Conservation (phyloP, 2,329 filamentous ascomycete species). For the Dryadomyces quercus-mongolicae region DNA sequence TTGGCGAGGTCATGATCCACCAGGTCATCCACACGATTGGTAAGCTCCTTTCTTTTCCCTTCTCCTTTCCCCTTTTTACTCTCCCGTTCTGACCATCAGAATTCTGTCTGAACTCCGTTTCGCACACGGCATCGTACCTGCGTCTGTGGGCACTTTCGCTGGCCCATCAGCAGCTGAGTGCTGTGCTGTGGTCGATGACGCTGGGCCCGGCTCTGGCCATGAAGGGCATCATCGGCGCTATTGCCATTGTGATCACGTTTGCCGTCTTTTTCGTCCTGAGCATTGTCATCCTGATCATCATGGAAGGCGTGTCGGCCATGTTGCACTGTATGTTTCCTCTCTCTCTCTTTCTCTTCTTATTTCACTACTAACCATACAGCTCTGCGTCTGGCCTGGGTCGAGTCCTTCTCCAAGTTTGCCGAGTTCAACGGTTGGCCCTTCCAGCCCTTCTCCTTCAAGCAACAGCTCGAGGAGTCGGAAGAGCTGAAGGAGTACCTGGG, state of each 20-base stretch:
- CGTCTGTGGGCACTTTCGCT: constrained; percentile 96
- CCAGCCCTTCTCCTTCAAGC: constrained; percentile 77
- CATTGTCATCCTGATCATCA: constrained; percentile 62
- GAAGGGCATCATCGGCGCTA: constrained; percentile 55
- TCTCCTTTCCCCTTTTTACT: no score
- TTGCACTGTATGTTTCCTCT: constrained; percentile 44
- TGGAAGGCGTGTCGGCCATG: constrained; percentile 96
- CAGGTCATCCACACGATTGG: constrained; percentile 98
- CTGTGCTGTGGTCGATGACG: constrained; percentile 96
- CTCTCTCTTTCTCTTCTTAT: background rate
- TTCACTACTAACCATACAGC: constrained; percentile 8
- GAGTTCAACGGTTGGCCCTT: constrained; percentile 83
- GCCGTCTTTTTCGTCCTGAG: constrained; percentile 82
- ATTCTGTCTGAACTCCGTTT: constrained; percentile 98
- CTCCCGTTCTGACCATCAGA: constrained; percentile 38
- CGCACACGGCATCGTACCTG: constrained; percentile 95
- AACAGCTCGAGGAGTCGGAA: constrained; percentile 72
- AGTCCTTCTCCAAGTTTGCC: constrained; percentile 96
- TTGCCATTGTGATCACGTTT: constrained; percentile 75
- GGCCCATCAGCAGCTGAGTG: constrained; percentile 91
- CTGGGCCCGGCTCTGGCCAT: constrained; percentile 62
- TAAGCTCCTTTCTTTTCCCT: constrained; percentile 31
- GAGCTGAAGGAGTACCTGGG: constrained; percentile 44
- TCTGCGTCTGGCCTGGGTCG: constrained; percentile 87
- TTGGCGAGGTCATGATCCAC: constrained; percentile 95